phyloP scores from a whole-genome alignment of 2,329 filamentous ascomycete genomes.

The Myriosclerotinia scirpicola region DNA sequence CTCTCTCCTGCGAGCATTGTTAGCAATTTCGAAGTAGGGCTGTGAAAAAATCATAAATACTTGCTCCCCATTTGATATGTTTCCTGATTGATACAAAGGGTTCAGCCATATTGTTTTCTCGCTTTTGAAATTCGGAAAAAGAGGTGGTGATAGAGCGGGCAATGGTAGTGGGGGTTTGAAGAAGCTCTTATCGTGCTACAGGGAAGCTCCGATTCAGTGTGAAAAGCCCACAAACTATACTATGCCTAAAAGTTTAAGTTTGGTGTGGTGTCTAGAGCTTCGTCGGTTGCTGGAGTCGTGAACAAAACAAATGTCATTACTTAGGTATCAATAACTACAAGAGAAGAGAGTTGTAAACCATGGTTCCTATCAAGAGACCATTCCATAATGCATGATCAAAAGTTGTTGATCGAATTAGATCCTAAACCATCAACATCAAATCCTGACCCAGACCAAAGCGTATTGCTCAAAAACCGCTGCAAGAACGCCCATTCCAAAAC shows the following conservation, averaged over 20 bases:
- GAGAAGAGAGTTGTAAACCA: constrained; percentile 26
- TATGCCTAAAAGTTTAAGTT: background rate
- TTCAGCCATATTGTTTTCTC: constrained; percentile 12
- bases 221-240: constrained; percentile 6
- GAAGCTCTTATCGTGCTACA: constrained; percentile 8
- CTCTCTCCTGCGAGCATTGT: constrained; percentile 28
- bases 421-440: constrained; percentile 5
- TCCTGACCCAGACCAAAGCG: background rate
- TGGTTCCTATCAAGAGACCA: background rate
- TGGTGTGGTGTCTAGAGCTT: constrained; percentile 47
- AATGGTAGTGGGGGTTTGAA: constrained; percentile 16
- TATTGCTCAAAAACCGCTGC: constrained; percentile 11
- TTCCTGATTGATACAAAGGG: constrained; percentile 34
- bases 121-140: background rate
- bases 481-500: constrained; percentile 15
- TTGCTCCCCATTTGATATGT: constrained; percentile 37
- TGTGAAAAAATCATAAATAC: constrained; percentile 15
- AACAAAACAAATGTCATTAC: constrained; percentile 46
- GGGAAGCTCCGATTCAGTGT: constrained; percentile 5
- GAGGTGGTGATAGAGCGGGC: background rate
- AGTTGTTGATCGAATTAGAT: background rate
- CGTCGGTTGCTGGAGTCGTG: constrained; percentile 32
- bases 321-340: constrained; percentile 25
- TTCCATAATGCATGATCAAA: constrained; percentile 4
- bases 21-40: background rate